Percentiles rank a stretch among this genome's conserved stretches.
Evolutionary conservation across 2,329 filamentous ascomycete genomes (phyloP).

Genomic region (Colletotrichum godetiae): DNA sequence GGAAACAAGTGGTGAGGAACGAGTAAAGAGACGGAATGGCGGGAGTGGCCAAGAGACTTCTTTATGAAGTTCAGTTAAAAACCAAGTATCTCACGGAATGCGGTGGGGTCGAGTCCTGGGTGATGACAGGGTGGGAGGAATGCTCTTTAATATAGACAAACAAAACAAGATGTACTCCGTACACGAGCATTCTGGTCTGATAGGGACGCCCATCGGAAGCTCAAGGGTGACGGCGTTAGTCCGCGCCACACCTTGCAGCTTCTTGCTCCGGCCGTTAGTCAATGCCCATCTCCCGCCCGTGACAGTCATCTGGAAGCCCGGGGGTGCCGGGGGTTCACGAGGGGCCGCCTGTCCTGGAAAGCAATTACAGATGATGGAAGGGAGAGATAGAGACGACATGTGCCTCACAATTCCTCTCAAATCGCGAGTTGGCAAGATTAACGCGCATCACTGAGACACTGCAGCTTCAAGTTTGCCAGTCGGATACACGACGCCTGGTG

Average conservation of each 20-base stretch:
- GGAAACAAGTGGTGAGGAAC: not conserved
- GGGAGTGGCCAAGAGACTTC: not conserved
- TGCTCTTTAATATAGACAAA: constrained; percentile 25
- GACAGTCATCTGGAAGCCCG: not conserved
- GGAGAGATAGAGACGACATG: not conserved
- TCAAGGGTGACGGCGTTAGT: constrained; percentile 24
- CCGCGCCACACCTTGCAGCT: constrained; percentile 27
- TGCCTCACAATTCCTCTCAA: not conserved
- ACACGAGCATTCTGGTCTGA: constrained; percentile 6
- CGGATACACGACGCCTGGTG: not conserved
- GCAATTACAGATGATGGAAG: constrained; percentile 28
- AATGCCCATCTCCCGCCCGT: constrained; percentile 18
- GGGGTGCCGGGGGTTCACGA: not conserved
- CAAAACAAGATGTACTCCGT: not conserved
- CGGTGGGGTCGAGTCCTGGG: not conserved
- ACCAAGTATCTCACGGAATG: constrained; percentile 20
- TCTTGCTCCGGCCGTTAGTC: constrained; percentile 11
- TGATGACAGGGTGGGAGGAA: constrained; percentile 14
- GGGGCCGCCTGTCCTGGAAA: not conserved
- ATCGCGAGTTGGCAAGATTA: constrained; percentile 14
- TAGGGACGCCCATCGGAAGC: constrained; percentile 18
- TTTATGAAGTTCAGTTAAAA: not conserved
- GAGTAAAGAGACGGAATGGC: not conserved
- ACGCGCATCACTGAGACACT: constrained; percentile 27
- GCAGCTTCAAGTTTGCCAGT: constrained; percentile 3